These are phyloP conservation scores for Boletus rex-veris DNA, from an alignment of 768 basidiomycete species.

Conservation along the genomic window DNA sequence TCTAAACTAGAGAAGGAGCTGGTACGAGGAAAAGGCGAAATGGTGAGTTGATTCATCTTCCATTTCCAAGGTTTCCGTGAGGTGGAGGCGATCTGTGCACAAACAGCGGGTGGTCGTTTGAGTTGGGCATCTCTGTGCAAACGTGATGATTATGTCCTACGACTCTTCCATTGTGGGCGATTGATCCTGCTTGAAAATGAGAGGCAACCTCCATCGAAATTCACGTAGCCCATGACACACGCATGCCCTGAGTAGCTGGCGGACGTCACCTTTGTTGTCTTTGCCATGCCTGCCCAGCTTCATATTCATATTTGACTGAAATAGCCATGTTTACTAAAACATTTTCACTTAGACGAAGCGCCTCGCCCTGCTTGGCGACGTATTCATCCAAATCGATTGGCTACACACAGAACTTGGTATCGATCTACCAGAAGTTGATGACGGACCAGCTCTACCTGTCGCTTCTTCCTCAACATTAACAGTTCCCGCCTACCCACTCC, in stretches of 20 bases:
- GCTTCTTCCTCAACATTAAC: slow-evolving; percentile 41
- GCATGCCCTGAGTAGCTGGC: background rate
- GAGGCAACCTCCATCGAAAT: background rate
- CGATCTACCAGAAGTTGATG: slow-evolving; percentile 52
- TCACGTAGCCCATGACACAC: background rate
- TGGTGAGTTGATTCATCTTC: slow-evolving; percentile 46
- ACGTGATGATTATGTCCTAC: background rate
- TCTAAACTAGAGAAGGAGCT: slow-evolving; percentile 80
- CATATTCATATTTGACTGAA: background rate
- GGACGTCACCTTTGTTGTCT: background rate
- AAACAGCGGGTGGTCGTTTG: background rate
- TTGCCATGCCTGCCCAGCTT: background rate
- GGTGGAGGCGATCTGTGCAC: background rate
- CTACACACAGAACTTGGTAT: slow-evolving; percentile 81
- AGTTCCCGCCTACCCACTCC: slow-evolving; percentile 33
- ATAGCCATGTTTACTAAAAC: background rate
- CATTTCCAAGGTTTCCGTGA: background rate
- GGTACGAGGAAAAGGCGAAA: slow-evolving; percentile 80
- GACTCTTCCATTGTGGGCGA: background rate
- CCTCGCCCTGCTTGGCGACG: slow-evolving; percentile 55
- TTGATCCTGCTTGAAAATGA: background rate
- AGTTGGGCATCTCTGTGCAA: background rate
- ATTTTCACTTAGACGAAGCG: slow-evolving; percentile 55
- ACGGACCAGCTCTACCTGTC: slow-evolving; percentile 29
- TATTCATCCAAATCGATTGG: slow-evolving; percentile 78